Percentiles rank a stretch among this genome's conserved stretches.
These are phyloP conservation scores for Ceratocystis smalleyi DNA, from an alignment of 2,329 filamentous ascomycete species.

Conservation along the genomic window DNA sequence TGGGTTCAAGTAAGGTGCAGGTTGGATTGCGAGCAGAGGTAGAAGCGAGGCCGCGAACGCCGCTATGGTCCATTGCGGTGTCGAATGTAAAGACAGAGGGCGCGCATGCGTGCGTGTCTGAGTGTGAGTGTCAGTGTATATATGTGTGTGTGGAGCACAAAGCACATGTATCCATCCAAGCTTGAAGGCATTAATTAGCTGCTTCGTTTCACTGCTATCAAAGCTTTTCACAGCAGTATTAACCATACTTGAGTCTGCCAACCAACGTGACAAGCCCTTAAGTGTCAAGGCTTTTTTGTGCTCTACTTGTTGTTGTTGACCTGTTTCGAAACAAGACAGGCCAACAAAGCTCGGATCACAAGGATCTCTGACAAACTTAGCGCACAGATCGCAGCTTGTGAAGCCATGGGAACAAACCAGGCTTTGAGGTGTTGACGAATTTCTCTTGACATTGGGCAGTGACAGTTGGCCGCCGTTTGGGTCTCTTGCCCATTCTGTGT, in stretches of 20 bases:
- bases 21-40: background rate
- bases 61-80: background rate
- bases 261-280: background rate
- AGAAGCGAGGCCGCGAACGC: background rate
- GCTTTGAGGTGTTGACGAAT: background rate
- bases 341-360: conserved; percentile 2
- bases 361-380: background rate
- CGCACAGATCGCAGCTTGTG: background rate
- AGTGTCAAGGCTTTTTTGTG: background rate
- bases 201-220: background rate
- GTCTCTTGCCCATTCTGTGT: background rate
- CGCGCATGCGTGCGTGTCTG: too few relatives aligned
- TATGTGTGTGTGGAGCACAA: too few relatives aligned
- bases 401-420: background rate
- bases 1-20: background rate
- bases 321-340: conserved; percentile 1
- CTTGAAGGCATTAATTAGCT: too few relatives aligned
- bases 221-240: background rate
- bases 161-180: too few relatives aligned
- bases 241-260: background rate
- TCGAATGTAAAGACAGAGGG: too few relatives aligned
- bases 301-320: background rate
- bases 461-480: background rate
- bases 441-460: too few relatives aligned
- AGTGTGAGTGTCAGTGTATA: too few relatives aligned